Percentiles rank a stretch among this genome's conserved stretches.
Evolutionary conservation across 331 rosid species (phyloP).

Genomic region (Quercus tomentella): DNA sequence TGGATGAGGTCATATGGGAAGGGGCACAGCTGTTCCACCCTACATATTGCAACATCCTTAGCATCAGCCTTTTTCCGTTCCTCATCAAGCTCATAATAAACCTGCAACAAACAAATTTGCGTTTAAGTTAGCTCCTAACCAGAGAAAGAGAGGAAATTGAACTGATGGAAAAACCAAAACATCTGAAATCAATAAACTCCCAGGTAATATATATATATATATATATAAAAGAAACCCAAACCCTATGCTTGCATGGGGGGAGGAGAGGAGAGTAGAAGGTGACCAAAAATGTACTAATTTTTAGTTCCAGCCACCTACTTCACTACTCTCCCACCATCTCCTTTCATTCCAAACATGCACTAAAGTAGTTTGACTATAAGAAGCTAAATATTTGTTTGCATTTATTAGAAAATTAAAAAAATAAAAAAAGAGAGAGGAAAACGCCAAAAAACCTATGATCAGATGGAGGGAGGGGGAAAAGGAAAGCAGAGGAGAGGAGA

Average conservation of each 20-base stretch:
- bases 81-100: constrained; percentile 92
- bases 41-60: constrained; percentile 79
- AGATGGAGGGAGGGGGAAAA: too few relatives aligned
- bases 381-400: background rate
- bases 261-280: too few relatives aligned
- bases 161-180: background rate
- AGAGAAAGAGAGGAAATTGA: background rate
- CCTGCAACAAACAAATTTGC: constrained; percentile 34
- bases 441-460: too few relatives aligned
- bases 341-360: too few relatives aligned
- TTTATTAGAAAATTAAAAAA: background rate
- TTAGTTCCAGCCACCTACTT: too few relatives aligned
- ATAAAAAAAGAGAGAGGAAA: background rate
- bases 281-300: too few relatives aligned
- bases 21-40: constrained; percentile 94
- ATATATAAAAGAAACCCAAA: background rate
- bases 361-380: background rate
- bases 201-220: background rate
- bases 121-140: background rate
- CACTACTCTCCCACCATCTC: too few relatives aligned
- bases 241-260: too few relatives aligned
- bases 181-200: background rate
- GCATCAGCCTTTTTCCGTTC: constrained; percentile 56
- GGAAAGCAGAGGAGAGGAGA: too few relatives aligned
- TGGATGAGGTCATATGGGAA: constrained; percentile 93